These are phyloP conservation scores for Hericium rajendrae DNA, from an alignment of 768 basidiomycete species.

Conservation along the genomic window DNA sequence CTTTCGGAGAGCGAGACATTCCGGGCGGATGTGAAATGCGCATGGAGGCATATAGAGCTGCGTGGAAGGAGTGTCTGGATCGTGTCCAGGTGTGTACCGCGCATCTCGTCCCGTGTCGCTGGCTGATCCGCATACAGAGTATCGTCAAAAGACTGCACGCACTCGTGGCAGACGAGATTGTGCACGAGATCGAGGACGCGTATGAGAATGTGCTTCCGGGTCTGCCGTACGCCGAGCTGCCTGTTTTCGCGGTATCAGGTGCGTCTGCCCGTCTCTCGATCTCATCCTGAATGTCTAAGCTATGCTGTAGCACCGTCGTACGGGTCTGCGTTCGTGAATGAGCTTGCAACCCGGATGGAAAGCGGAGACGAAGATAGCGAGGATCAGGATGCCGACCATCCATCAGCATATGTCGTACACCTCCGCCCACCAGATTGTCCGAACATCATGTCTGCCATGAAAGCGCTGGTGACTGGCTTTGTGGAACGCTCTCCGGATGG, in stretches of 20 bases:
- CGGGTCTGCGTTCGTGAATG: conserved; percentile 6
- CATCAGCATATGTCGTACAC: conserved; percentile 4
- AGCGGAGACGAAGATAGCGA: neutral
- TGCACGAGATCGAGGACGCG: conserved; percentile 9
- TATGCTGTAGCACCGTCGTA: conserved; percentile 5
- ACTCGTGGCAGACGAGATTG: conserved; percentile 7
- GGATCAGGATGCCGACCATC: conserved; percentile 1
- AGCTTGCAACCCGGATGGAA: conserved; percentile 6
- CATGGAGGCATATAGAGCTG: conserved; percentile 7
- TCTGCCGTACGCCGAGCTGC: conserved; percentile 14
- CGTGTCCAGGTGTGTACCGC: conserved; percentile 8
- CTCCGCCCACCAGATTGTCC: conserved; percentile 12
- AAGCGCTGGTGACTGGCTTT: conserved; percentile 12
- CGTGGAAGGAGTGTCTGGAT: conserved; percentile 12
- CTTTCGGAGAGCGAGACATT: conserved; percentile 10
- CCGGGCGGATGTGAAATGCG: conserved; percentile 8
- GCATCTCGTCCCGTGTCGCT: neutral
- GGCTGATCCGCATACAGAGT: neutral
- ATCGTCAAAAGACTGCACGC: conserved; percentile 7
- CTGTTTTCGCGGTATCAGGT: conserved; percentile 12
- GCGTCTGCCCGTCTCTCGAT: neutral
- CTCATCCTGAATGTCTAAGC: neutral
- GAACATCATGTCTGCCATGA: conserved; percentile 14
- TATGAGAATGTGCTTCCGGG: conserved; percentile 13
- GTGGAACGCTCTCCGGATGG: conserved; percentile 10